Percentiles rank a stretch among this genome's conserved stretches.
Conservation (phyloP, 1,284 basidiomycete genomes). For the Puccinia coronata region DNA sequence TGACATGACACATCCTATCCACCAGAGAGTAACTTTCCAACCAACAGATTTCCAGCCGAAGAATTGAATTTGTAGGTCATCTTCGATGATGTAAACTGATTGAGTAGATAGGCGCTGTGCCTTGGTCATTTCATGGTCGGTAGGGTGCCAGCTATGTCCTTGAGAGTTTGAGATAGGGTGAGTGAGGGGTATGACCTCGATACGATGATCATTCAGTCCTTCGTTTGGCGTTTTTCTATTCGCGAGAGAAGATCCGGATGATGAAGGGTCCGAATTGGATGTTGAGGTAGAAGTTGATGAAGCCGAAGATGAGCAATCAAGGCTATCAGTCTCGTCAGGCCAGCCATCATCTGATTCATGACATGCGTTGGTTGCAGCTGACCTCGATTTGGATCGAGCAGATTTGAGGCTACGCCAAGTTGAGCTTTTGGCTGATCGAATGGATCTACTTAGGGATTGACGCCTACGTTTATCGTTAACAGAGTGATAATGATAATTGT, state of each 20-base stretch:
- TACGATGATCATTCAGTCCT: conserved; percentile 45
- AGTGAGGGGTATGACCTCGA: conserved; percentile 43
- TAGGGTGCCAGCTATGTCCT: conserved; percentile 41
- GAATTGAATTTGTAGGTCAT: conserved; percentile 85
- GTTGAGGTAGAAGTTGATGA: conserved; percentile 47
- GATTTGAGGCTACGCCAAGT: conserved; percentile 30
- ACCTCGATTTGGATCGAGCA: conserved; percentile 39
- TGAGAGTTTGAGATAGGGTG: conserved; percentile 32
- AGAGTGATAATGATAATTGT: conserved; percentile 6
- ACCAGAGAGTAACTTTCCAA: conserved; percentile 73
- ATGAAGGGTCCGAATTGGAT: conserved; percentile 48
- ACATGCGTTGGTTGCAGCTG: conserved; percentile 23
- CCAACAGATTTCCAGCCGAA: conserved; percentile 77
- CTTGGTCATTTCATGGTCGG: conserved; percentile 21
- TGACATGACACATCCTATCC: conserved; percentile 69
- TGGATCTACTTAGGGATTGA: conserved; percentile 28
- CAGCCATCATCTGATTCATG: conserved; percentile 45
- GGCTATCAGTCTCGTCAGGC: conserved; percentile 38
- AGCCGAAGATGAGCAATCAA: conserved; percentile 24
- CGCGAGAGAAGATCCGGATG: conserved; percentile 48
- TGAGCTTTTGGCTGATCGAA: conserved; percentile 40
- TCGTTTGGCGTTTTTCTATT: conserved; percentile 51
- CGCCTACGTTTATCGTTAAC: conserved; percentile 8
- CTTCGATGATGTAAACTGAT: conserved; percentile 82
- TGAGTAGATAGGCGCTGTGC: conserved; percentile 63